Conservation (phyloP, 495 filamentous ascomycete species). For the Penicillium simplicissimum region DNA sequence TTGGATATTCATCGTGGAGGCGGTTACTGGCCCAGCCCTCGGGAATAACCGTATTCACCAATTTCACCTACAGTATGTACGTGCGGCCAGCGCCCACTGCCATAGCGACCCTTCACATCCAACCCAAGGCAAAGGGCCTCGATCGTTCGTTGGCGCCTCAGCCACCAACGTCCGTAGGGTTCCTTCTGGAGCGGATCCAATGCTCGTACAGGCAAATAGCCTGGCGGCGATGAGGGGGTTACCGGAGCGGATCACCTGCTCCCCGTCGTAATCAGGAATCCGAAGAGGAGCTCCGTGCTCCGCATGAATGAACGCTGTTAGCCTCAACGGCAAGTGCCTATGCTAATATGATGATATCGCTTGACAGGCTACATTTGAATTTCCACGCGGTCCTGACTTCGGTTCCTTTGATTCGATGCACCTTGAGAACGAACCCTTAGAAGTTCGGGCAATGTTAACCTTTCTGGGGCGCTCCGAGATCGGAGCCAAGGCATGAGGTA, state of each 20-base stretch:
- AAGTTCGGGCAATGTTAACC: conserved; percentile 13
- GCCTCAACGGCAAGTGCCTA: conserved; percentile 9
- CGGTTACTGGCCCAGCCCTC: conserved; percentile 3
- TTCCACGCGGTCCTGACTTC: background rate
- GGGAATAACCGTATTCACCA: conserved; percentile 22
- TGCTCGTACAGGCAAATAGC: conserved; percentile 1
- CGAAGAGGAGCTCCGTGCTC: conserved; percentile 8
- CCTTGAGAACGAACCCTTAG: conserved; percentile 8
- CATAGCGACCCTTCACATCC: background rate
- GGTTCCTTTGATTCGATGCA: conserved; percentile 1
- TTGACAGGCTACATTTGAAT: conserved; percentile 6
- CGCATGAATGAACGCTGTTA: conserved; percentile 2
- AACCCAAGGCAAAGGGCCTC: conserved; percentile 14
- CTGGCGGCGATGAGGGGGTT: background rate
- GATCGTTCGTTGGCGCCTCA: conserved; percentile 19
- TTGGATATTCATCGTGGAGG: background rate
- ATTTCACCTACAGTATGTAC: no score
- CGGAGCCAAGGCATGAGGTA: conserved; percentile 14
- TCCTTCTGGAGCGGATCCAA: conserved; percentile 9
- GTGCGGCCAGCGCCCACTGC: background rate
- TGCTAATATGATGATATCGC: conserved; percentile 1
- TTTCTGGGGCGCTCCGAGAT: conserved; percentile 19
- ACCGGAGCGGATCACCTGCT: conserved; percentile 21
- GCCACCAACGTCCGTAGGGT: conserved; percentile 21
- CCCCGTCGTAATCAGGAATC: conserved; percentile 11